Evolutionary conservation across 163 green algal species (phyloP), one percentile per base, ranked within the genome.

Genomic region (Volvox carteri): DNA sequence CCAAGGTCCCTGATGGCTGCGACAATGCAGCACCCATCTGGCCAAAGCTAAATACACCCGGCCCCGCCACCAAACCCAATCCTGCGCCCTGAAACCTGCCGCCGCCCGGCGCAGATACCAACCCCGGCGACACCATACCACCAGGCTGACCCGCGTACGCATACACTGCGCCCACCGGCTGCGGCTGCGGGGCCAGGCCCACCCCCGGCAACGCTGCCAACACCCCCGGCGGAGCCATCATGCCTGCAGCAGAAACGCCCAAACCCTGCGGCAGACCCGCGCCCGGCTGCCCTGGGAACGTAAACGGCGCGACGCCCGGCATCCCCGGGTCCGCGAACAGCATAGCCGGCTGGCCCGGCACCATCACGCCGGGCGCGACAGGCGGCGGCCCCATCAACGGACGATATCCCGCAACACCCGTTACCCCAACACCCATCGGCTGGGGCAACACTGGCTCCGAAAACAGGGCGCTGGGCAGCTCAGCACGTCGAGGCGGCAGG

Each of bases 401-500:
- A 41, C 70, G 14, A 39, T 58, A 78, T 16, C 37, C 62, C 62
- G 19, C 62, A n/a, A 28, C 56, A 30, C 62, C 70, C 19, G 23
- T 14, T 35, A 76, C 14, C 33, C 60, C 60, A 28, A 72, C 12
- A 16, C 60, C 65, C 30, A 75, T 8, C 30, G 65, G 41, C 39
- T 21, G 21, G n/a, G n/a, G n/a, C 19, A 46, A 3, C 39, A 62
- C 37, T 4, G 78, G 78, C 56, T 86, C 78, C 8, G 28, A 76
- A 56, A 86, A 86, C 28, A 86, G 60, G 58, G 62, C 78, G 4
- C 78, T 86, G 0, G 78, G 78, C 41, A 86, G 78, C 78, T 86
- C 78, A 9, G 78, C 42, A n/a, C 78, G 78, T 6, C 37, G 78
- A 18, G 56, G 78, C 12, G 23, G 52, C 37, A 19, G 75, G 19